These are phyloP conservation scores for Elaeagnus macrophylla DNA, from an alignment of 306 rosid species.

Conservation along the genomic window DNA sequence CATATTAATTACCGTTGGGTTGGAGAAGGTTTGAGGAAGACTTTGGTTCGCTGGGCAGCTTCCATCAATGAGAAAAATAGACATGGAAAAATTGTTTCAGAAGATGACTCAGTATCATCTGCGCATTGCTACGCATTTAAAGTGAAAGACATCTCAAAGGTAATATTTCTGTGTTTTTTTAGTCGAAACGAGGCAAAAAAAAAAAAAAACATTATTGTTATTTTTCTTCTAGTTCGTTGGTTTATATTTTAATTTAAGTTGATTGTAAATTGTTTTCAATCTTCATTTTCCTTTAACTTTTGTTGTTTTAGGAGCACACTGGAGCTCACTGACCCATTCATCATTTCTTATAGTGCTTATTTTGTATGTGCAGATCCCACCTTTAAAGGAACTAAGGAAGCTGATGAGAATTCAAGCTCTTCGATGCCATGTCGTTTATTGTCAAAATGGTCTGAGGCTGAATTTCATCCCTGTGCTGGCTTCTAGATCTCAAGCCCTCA, in stretches of 20 bases:
- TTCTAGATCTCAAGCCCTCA: slow-evolving; percentile 66
- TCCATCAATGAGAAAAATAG: no score
- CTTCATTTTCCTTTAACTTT: no score
- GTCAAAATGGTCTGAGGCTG: slow-evolving; percentile 50
- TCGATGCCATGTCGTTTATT: slow-evolving; percentile 64
- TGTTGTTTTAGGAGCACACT: no score
- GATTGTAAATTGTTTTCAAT: no score
- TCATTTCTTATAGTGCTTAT: slow-evolving; percentile 9
- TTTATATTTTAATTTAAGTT: no score
- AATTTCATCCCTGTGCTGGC: slow-evolving; percentile 63
- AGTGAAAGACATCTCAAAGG: slow-evolving; percentile 41
- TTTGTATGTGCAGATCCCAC: slow-evolving; percentile 29
- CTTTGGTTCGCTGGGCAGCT: no score
- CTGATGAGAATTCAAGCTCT: slow-evolving; percentile 74
- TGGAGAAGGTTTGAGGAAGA: slow-evolving; percentile 49
- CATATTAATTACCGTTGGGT: slow-evolving; percentile 70
- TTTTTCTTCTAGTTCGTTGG: no score
- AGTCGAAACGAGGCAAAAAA: slow-evolving; percentile 7
- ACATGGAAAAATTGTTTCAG: slow-evolving; percentile 33
- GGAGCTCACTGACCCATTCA: not conserved
- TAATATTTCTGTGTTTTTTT: slow-evolving; percentile 20
- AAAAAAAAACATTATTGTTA: not conserved
- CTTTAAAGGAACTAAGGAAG: slow-evolving; percentile 48
- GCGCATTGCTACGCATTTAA: slow-evolving; percentile 56
- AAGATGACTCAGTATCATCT: slow-evolving; percentile 40